Base-by-base conservation (phyloP, 2,329 filamentous ascomycete species). In the Nannizziopsis barbatae region DNA sequence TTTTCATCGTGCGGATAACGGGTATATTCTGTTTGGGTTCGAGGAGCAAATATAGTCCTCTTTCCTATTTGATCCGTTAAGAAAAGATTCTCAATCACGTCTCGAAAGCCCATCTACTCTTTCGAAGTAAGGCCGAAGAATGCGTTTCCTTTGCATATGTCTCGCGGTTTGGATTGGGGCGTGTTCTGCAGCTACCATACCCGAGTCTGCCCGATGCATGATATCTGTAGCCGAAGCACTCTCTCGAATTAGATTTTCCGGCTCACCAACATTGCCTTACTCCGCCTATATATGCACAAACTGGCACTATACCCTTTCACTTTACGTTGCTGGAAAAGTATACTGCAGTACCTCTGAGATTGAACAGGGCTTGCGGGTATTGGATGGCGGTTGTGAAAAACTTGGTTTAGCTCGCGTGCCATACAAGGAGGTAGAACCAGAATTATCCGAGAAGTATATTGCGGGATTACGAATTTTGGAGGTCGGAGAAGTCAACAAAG, bases 381-480 rank as follows among this genome's bases (percentile, higher is more conserved):
- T 51, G 9, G 36, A 48, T n/a, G 35, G 32, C 15, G 36, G 31
- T 45, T 51, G 49, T 27, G 22, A 44, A 30, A 33, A 45, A 30
- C 11, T 35, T 14, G 40, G 33, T 10, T 45, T 44, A n/a, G 27
- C 35, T 12, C 20, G 45, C 11, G 22, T 48, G n/a, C 49, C 49
- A 8, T 47, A 47, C 33, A 32, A 43, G 14, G 27, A 47, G 33
- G 38, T 51, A 32, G 20, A 43, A 17, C 40, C 49, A 27, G 27
- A 36, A 20, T 36, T 51, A 14, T 43, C 49, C 14, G 18, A 51
- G 17, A 33, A 48, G 27, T 45, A 14, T 37, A 44, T 51, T 45
- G 32, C 49, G 18, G 32, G 20, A n/a, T 38, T 51, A n/a, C 38
- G 35, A 27, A 30, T 44, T 2, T 37, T 51, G 14, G 40, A 51